phyloP scores from a whole-genome alignment of 2,329 filamentous ascomycete species.

The Clonostachys rosea region DNA sequence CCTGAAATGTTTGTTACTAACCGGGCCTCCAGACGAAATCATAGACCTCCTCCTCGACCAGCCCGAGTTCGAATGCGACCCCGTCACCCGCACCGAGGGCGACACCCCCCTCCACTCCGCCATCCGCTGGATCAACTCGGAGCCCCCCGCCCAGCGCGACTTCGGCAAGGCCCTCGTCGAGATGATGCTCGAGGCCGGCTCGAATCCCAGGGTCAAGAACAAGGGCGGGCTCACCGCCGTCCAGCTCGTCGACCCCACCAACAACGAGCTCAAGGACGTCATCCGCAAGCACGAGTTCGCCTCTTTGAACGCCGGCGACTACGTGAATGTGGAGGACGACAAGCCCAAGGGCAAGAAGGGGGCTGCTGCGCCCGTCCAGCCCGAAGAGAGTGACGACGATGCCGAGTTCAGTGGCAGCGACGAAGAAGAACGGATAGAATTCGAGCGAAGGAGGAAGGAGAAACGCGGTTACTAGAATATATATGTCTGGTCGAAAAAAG shows the following conservation, averaged over 20 bases:
- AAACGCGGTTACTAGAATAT: conserved; percentile 17
- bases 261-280: conserved; percentile 54
- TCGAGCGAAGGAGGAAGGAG: conserved; percentile 46
- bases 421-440: conserved; percentile 59
- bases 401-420: conserved; percentile 62
- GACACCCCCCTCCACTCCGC: conserved; percentile 79
- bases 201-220: conserved; percentile 55
- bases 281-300: conserved; percentile 70
- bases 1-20: too few relatives aligned
- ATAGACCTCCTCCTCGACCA: conserved; percentile 82
- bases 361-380: conserved; percentile 1
- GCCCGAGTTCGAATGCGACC: conserved; percentile 81
- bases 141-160: conserved; percentile 57
- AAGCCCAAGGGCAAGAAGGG: conserved; percentile 34
- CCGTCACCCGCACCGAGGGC: conserved; percentile 62
- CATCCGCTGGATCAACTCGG: conserved; percentile 70
- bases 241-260: conserved; percentile 70
- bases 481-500: background rate
- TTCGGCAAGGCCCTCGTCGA: conserved; percentile 65
- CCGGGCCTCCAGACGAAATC: conserved; percentile 56
- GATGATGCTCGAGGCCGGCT: conserved; percentile 80
- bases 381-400: conserved; percentile 32
- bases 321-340: conserved; percentile 39
- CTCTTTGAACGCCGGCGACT: conserved; percentile 52
- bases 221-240: conserved; percentile 67